Base-by-base conservation (phyloP, 805 yeast species). In the Tetrapisispora pingtungensis region DNA sequence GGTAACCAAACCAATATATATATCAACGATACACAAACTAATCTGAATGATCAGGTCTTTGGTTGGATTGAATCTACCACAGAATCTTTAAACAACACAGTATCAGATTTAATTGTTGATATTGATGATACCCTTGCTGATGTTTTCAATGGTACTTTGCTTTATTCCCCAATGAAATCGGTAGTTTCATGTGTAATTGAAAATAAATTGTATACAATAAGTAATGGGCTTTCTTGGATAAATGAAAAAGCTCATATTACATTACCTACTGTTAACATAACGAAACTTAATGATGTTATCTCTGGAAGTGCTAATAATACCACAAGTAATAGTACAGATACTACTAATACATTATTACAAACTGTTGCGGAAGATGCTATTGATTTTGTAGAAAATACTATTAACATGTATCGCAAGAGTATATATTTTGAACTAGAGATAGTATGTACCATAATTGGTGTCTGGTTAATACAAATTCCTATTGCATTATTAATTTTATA, bases 181-280 rank as follows among this genome's bases (percentile, higher is more conserved):
- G 77, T 87, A 0, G 83, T 89, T 4, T 78, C 80, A 28, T 90
- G 98, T 65, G 76, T 85, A 3, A 69, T 93, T 33, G 90, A 85
- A 15, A 69, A 81, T 40, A 93, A 90, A 54, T 60, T 90, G 7
- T 70, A 69, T 13, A 69, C 73, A 19, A 67, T 87, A 2, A 84
- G 84, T 49, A 57, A 74, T 27, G 97, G 94, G 0, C 63, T 89
- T 44, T 73, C 80, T 1, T 93, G 97, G 97, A 66, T 88, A 1
- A 70, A 81, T 52, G 67, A 80, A 31, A 69, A 84, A 49, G 70
- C 88, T 3, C 69, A 76, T 14, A 62, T 88, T 2, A 50, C 66
- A 0, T 57, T 86, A 1, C 95, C 95, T 0, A 53, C 68, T 35
- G 61, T 80, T 14, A 67, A 67, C 39, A 59, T 59, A 10, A 48